phyloP scores from a whole-genome alignment of 345 rosid species.

The Mallotus nudiflorus region DNA sequence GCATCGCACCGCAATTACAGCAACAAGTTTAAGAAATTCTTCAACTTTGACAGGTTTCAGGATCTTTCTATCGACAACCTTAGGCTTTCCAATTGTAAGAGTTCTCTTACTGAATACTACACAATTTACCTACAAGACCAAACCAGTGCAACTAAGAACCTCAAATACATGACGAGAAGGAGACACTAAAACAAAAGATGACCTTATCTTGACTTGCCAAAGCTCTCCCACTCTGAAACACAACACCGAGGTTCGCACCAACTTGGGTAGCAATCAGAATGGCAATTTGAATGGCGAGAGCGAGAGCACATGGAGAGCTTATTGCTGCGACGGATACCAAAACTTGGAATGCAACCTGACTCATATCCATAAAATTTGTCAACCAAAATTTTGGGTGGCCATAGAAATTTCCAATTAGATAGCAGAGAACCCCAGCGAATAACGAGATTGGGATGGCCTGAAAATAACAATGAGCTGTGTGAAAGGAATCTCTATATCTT shows the following conservation, averaged over 20 bases:
- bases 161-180: no score
- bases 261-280: slow-evolving; percentile 98
- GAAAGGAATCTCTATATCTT: no score
- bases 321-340: slow-evolving; percentile 98
- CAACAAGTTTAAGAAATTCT: slow-evolving; percentile 74
- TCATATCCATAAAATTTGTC: slow-evolving; percentile 87
- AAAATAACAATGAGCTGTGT: no score
- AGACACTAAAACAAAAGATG: no score
- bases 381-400: slow-evolving; percentile 87
- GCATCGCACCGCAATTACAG: slow-evolving; percentile 82
- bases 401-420: slow-evolving; percentile 73
- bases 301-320: slow-evolving; percentile 94
- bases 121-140: slow-evolving; percentile 64
- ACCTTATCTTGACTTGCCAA: slow-evolving; percentile 44
- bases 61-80: slow-evolving; percentile 72
- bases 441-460: slow-evolving; percentile 48
- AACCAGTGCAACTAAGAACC: background rate
- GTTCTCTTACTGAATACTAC: slow-evolving; percentile 96
- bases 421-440: slow-evolving; percentile 89
- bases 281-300: slow-evolving; percentile 94
- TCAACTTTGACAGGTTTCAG: slow-evolving; percentile 60
- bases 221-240: slow-evolving; percentile 97
- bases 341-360: slow-evolving; percentile 84
- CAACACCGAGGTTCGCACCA: slow-evolving; percentile 91
- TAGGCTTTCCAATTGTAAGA: slow-evolving; percentile 89